Percentiles rank a stretch among this genome's conserved stretches.
Conservation (phyloP, 2,329 filamentous ascomycete genomes). For the Chaetomium globosum region DNA sequence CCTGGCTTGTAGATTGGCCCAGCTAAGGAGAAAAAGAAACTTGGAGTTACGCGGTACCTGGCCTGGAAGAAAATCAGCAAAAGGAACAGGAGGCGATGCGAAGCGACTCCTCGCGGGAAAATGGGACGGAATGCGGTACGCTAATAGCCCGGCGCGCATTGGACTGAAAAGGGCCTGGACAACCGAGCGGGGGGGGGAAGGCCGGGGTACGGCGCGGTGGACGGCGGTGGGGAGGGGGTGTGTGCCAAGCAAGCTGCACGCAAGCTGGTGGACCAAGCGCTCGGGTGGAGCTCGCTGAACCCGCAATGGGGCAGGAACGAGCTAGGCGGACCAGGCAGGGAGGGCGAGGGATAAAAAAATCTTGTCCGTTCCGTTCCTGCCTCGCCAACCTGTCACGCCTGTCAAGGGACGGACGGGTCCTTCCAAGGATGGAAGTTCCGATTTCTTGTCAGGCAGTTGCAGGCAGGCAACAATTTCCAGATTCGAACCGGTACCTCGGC, state of each 20-base stretch:
- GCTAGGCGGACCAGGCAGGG: constrained; percentile 10
- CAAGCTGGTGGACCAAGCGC: constrained; percentile 39
- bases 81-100: constrained; percentile 31
- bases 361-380: constrained; percentile 16
- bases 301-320: constrained; percentile 17
- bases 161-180: constrained; percentile 34
- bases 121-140: constrained; percentile 39
- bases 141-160: constrained; percentile 34
- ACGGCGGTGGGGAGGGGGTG: constrained; percentile 27
- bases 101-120: constrained; percentile 43
- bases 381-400: constrained; percentile 3
- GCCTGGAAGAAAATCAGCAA: constrained; percentile 34
- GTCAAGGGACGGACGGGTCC: neutral
- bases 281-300: constrained; percentile 34
- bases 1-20: neutral
- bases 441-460: neutral
- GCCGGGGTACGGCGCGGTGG: constrained; percentile 25
- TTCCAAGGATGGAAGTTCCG: neutral
- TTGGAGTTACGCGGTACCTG: neutral
- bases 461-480: constrained; percentile 7
- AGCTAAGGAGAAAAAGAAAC: neutral
- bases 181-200: constrained; percentile 27
- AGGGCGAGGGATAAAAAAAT: constrained; percentile 35
- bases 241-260: constrained; percentile 36
- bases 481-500: neutral